Conservation (phyloP, 495 filamentous ascomycete species). For the Choiromyces venosus region DNA sequence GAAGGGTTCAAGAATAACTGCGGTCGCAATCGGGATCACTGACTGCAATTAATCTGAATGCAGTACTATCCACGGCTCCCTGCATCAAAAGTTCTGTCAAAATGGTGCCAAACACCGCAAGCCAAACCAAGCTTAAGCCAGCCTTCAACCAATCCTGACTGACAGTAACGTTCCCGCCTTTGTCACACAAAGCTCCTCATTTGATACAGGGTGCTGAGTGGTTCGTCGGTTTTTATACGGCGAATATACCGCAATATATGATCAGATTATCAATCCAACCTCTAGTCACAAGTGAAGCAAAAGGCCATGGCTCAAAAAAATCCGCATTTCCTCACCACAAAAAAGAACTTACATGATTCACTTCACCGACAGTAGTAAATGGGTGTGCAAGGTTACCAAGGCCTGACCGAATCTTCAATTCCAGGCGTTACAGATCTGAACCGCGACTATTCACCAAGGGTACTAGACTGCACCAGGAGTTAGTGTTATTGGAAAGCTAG, state of each 20-base stretch:
- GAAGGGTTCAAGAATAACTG: too few relatives aligned
- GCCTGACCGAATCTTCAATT: neutral
- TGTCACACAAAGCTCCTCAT: too few relatives aligned
- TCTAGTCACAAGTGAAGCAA: too few relatives aligned
- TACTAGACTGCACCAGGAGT: neutral
- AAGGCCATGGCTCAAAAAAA: neutral
- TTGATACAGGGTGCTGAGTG: neutral
- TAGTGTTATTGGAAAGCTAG: neutral
- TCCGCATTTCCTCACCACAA: neutral
- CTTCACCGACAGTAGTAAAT: neutral
- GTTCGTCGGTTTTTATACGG: neutral
- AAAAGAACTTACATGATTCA: neutral
- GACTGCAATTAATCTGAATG: too few relatives aligned
- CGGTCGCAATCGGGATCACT: too few relatives aligned
- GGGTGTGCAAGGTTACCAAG: neutral
- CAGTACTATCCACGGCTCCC: too few relatives aligned
- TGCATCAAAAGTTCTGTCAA: too few relatives aligned
- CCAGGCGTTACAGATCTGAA: too few relatives aligned
- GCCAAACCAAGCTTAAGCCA: too few relatives aligned
- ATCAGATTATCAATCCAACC: neutral
- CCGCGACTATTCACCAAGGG: neutral
- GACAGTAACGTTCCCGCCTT: too few relatives aligned
- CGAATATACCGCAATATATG: neutral
- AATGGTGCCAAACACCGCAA: too few relatives aligned
- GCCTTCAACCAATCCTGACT: too few relatives aligned